Evolutionary conservation across 1,284 basidiomycete genomes (phyloP).

Genomic region (Amylostereum areolatum): DNA sequence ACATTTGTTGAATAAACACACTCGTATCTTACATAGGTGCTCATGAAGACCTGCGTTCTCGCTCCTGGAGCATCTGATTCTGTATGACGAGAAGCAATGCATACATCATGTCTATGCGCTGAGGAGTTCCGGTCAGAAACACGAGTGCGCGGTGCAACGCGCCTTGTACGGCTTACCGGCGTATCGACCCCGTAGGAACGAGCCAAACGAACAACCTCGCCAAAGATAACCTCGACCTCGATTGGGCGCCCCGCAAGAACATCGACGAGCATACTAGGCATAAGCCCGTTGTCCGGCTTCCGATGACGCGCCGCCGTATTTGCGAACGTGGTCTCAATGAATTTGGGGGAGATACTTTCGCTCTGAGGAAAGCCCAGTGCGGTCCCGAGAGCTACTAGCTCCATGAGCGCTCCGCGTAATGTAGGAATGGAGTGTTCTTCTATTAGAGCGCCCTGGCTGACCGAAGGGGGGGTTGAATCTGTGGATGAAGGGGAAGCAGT

Average conservation of each 20-base stretch:
- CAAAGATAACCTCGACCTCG: conserved; percentile 62
- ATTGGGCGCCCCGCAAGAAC: conserved; percentile 47
- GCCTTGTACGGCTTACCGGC: conserved; percentile 36
- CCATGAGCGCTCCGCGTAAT: conserved; percentile 37
- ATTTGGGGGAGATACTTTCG: conserved; percentile 36
- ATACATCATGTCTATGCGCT: conserved; percentile 49
- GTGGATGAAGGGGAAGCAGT: conserved; percentile 27
- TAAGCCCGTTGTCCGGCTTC: conserved; percentile 37
- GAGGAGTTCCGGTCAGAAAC: not conserved
- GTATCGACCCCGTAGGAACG: conserved; percentile 36
- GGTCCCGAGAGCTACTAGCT: conserved; percentile 41
- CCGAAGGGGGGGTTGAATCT: conserved; percentile 32
- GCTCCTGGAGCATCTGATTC: conserved; percentile 35
- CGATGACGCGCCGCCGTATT: conserved; percentile 32
- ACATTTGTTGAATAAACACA: no score
- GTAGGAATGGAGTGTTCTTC: conserved; percentile 41
- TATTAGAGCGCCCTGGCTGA: conserved; percentile 37
- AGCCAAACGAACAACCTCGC: conserved; percentile 52
- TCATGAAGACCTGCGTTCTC: not conserved
- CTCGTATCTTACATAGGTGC: no score
- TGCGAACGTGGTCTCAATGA: conserved; percentile 34
- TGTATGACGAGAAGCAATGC: conserved; percentile 44
- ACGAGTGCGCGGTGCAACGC: not conserved
- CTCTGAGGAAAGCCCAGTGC: conserved; percentile 44
- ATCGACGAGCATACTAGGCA: conserved; percentile 61